Evolutionary conservation across 2,329 filamentous ascomycete species (phyloP), one percentile per base, ranked within the genome.

Genomic region (Proliferodiscus dingleyae): DNA sequence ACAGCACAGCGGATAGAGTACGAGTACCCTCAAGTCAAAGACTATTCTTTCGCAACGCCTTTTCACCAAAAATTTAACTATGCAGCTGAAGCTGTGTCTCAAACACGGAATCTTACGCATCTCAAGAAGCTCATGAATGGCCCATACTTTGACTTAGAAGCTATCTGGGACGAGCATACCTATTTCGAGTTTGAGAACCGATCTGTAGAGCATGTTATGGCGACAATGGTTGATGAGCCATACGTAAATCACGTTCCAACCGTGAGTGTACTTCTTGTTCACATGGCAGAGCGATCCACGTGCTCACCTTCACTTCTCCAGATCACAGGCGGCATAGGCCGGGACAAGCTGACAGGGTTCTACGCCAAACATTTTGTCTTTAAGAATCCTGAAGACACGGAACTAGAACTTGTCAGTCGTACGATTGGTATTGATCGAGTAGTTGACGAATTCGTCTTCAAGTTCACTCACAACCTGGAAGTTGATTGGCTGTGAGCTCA

Each of bases 351-450:
- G 10, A 78, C 81, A 0, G 66, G 71, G 5, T 90, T 90, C 58
- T 90, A 89, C 64, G 71, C 74, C 81, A 89, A 87, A 50, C 78
- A 89, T 58, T 90, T 91, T 66, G 82, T 90, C 56, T 86, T 83
- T 60, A 79, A 72, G 47, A 91, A 90, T 51, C 78, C 86, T 0
- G 71, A 70, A 0, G 85, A 89, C 52, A 81, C 82, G 0, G 68
- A 70, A 3, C 68, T 90, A 2, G 80, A 88, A 56, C 74, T 89
- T 1, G 72, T 89, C 24, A 86, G 81, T 49, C 76, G 86, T 0
- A 89, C 84, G 0, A 68, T 89, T 0, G 85, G 85, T 0, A 74
- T 83, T 0, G 85, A 90, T 57, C 74, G 85, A 0, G 74, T 90
- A 0, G 74, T 87, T 2, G 83, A 87, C 51, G 83, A 87, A 58